These are phyloP conservation scores for Lichina pygmaea DNA, from an alignment of 495 filamentous ascomycete species.

Conservation along the genomic window DNA sequence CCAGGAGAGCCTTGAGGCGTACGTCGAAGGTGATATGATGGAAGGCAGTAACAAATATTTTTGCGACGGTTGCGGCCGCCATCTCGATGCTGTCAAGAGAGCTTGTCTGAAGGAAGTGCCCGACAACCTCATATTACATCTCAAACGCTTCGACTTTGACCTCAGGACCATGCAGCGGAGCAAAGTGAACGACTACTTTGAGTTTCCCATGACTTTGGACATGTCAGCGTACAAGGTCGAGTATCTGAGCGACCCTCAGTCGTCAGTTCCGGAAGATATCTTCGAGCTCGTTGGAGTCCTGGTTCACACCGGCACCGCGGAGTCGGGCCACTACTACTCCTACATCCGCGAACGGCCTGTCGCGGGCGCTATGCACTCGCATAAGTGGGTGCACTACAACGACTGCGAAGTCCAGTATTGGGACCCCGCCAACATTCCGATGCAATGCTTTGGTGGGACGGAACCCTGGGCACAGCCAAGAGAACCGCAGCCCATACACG, in stretches of 20 bases:
- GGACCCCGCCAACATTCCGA: slow-evolving; percentile 43
- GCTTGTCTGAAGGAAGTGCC: slow-evolving; percentile 85
- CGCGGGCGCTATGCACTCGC: slow-evolving; percentile 16
- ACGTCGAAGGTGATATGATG: slow-evolving; percentile 91
- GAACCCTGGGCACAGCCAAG: slow-evolving; percentile 17
- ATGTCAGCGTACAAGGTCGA: slow-evolving; percentile 80
- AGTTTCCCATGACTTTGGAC: slow-evolving; percentile 63
- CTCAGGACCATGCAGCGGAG: slow-evolving; percentile 53
- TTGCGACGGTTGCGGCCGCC: slow-evolving; percentile 68
- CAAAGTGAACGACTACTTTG: slow-evolving; percentile 91
- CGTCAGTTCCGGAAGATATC: slow-evolving; percentile 30
- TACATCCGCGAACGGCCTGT: slow-evolving; percentile 58
- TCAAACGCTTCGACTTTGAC: slow-evolving; percentile 95
- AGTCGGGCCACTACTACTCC: slow-evolving; percentile 94
- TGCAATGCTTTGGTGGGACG: slow-evolving; percentile 54
- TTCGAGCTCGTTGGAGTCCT: slow-evolving; percentile 86
- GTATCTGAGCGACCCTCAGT: slow-evolving; percentile 39
- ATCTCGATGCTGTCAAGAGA: slow-evolving; percentile 84
- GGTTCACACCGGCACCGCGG: slow-evolving; percentile 76
- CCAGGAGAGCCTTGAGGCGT: slow-evolving; percentile 70
- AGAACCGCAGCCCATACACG: slow-evolving; percentile 15
- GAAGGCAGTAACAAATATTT: slow-evolving; percentile 98
- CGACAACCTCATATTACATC: slow-evolving; percentile 79
- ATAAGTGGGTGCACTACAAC: slow-evolving; percentile 77
- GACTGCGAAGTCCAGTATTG: slow-evolving; percentile 57